Percentiles rank a stretch among this genome's conserved stretches.
phyloP scores from a whole-genome alignment of 208 protist genomes.

The Wallacemonas sp. region DNA sequence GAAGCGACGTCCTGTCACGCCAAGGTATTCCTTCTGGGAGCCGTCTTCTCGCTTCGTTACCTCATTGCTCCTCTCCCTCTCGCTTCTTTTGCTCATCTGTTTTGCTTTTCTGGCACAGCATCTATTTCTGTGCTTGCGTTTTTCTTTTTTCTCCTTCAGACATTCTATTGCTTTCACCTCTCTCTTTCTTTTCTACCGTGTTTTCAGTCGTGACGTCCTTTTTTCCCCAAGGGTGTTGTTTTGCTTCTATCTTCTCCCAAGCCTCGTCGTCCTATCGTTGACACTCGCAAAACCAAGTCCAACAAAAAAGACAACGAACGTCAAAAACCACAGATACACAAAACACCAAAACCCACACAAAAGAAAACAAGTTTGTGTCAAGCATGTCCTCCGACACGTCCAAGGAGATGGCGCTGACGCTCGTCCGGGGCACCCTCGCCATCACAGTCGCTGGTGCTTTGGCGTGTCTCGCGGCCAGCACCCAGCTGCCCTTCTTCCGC shows the following conservation, averaged over 20 bases:
- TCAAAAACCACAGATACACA: no score
- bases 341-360: not conserved
- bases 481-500: conserved; percentile 19
- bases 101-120: not conserved
- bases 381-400: not conserved
- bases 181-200: not conserved
- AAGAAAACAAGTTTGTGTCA: not conserved
- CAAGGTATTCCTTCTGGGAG: no score
- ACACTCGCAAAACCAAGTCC: no score
- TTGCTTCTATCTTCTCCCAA: no score
- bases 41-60: no score
- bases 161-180: not conserved
- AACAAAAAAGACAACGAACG: no score
- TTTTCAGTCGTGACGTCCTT: not conserved
- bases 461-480: conserved; percentile 1
- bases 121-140: conserved; percentile 6
- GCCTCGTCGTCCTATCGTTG: no score
- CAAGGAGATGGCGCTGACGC: conserved; percentile 10
- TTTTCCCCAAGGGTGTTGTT: no score
- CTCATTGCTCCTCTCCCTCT: no score
- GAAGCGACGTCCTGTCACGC: no score
- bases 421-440: conserved; percentile 18
- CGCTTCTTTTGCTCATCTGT: no score
- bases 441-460: conserved; percentile 9
- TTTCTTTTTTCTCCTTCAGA: conserved; percentile 17